Conservation (phyloP, 2,329 filamentous ascomycete genomes). For the Alternaria burnsii region DNA sequence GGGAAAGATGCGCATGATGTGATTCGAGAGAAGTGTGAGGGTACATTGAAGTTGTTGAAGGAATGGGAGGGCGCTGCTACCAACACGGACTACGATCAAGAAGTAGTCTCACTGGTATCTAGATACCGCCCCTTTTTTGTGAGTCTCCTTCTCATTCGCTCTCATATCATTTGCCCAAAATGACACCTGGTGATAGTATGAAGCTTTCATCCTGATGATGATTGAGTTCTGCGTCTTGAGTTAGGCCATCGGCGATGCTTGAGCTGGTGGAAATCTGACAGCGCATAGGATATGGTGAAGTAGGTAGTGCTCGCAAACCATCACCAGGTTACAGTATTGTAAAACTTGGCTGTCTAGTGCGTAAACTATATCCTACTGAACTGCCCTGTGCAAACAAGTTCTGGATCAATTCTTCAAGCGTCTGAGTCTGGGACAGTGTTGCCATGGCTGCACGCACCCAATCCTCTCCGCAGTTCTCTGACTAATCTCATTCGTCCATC, state of each 20-base stretch:
- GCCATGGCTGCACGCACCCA: background rate
- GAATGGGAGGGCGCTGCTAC: constrained; percentile 45
- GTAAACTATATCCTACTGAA: too few species aligned
- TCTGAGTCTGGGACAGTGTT: too few species aligned
- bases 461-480: background rate
- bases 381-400: too few species aligned
- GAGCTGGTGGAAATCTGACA: background rate
- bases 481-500: background rate
- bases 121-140: too few species aligned
- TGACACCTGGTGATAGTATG: background rate
- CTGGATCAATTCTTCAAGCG: too few species aligned
- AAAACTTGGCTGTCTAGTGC: too few species aligned
- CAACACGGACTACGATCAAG: constrained; percentile 26
- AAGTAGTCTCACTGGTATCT: background rate
- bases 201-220: background rate
- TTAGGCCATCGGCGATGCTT: background rate
- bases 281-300: background rate
- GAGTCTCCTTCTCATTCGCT: background rate
- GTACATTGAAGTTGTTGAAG: constrained; percentile 37
- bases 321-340: too few species aligned
- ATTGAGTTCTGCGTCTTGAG: background rate
- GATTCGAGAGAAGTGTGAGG: constrained; percentile 30
- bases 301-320: background rate
- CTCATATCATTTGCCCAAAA: background rate
- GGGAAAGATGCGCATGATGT: constrained; percentile 47